A percentile compares a stretch with the other conserved stretches of the same genome.
phyloP scores from a whole-genome alignment of 306 rosid genomes.

The Acacia acuminata region DNA sequence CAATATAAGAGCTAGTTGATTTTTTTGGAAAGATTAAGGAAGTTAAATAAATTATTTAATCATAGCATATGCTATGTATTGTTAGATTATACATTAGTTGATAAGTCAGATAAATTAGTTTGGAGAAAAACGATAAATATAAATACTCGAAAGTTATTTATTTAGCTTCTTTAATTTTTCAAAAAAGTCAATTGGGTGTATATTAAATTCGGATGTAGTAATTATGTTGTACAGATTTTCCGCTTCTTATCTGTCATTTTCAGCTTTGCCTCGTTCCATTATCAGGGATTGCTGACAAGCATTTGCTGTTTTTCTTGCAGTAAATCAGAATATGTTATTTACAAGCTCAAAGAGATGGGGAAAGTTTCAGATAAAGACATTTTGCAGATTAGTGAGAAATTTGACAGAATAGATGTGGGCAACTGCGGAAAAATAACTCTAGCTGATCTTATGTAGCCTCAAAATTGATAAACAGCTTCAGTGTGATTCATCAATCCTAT shows the following conservation, averaged over 20 bases:
- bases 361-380: conserved; percentile 86
- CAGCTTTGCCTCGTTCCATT: background rate
- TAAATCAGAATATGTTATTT: conserved; percentile 87
- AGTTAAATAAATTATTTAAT: too few relatives aligned
- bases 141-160: too few relatives aligned
- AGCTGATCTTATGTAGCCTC: conserved; percentile 75
- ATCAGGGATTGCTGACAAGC: conserved; percentile 20
- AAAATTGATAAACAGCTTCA: conserved; percentile 28
- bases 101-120: too few relatives aligned
- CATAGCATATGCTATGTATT: too few relatives aligned
- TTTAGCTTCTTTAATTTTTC: too few relatives aligned
- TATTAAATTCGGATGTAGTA: background rate
- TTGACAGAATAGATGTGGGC: conserved; percentile 79
- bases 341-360: conserved; percentile 99
- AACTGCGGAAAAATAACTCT: conserved; percentile 92
- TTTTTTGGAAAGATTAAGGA: too few relatives aligned
- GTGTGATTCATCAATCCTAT: background rate
- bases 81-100: too few relatives aligned
- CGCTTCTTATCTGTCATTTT: background rate
- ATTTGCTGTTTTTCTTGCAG: conserved; percentile 47
- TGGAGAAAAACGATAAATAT: too few relatives aligned
- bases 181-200: too few relatives aligned
- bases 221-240: conserved; percentile 10
- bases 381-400: conserved; percentile 69
- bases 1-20: too few relatives aligned